phyloP scores from a whole-genome alignment of 1,139 yeast species.

The Hansenula anomala region DNA sequence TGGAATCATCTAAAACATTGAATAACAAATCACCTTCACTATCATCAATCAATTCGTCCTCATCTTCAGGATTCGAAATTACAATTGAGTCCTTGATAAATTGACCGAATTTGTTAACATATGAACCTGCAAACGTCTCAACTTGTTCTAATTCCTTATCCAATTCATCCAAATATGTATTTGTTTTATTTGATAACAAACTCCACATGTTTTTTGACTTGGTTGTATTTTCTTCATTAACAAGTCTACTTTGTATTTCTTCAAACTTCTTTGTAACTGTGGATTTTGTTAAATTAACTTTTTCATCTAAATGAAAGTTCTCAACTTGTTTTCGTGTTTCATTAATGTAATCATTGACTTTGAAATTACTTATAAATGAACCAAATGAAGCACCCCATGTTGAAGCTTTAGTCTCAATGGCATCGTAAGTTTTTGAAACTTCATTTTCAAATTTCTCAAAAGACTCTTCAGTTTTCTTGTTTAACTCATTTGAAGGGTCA shows the following conservation, averaged over 20 bases:
- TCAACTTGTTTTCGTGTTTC: constrained; percentile 4
- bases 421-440: constrained; percentile 18
- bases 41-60: constrained; percentile 26
- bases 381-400: constrained; percentile 5
- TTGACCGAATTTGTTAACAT: constrained; percentile 52
- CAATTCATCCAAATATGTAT: constrained; percentile 54
- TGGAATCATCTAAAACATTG: constrained; percentile 31
- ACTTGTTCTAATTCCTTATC: constrained; percentile 66
- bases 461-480: constrained; percentile 27
- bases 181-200: constrained; percentile 38
- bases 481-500: constrained; percentile 10
- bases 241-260: neutral
- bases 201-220: constrained; percentile 12
- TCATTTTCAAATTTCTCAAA: constrained; percentile 29
- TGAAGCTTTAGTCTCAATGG: constrained; percentile 14
- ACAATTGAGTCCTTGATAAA: constrained; percentile 51
- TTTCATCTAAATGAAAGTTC: constrained; percentile 11
- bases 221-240: neutral
- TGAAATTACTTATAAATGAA: constrained; percentile 2
- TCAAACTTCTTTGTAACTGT: neutral
- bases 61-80: constrained; percentile 29
- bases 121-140: constrained; percentile 59
- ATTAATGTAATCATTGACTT: constrained; percentile 1
- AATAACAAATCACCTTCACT: constrained; percentile 37
- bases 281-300: constrained; percentile 2